phyloP scores from a whole-genome alignment of 2,329 filamentous ascomycete genomes.

The Pseudocercospora cruenta region DNA sequence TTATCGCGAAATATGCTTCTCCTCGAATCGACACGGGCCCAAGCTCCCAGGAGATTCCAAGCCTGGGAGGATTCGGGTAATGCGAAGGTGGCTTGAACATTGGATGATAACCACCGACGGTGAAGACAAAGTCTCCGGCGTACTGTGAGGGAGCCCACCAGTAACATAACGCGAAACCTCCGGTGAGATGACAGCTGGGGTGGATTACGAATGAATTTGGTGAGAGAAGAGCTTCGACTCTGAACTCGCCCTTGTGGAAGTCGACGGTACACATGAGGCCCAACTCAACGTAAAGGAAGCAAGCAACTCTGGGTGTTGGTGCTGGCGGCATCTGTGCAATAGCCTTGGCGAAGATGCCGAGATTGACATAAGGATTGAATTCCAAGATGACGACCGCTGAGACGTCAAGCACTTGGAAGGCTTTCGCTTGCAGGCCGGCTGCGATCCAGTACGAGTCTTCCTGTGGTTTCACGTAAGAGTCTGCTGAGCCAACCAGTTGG shows the following conservation, averaged over 20 bases:
- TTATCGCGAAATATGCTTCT: slow-evolving; percentile 21
- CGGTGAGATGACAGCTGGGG: slow-evolving; percentile 12
- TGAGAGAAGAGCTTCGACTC: slow-evolving; percentile 10
- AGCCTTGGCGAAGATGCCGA: slow-evolving; percentile 17
- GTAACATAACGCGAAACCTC: slow-evolving; percentile 12
- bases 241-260: slow-evolving; percentile 4
- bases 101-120: slow-evolving; percentile 12
- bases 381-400: slow-evolving; percentile 8
- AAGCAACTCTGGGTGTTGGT: background rate
- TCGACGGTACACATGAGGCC: slow-evolving; percentile 9
- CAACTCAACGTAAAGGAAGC: slow-evolving; percentile 12
- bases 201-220: slow-evolving; percentile 15
- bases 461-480: slow-evolving; percentile 6
- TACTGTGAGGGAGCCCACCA: slow-evolving; percentile 1
- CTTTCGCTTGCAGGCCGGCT: slow-evolving; percentile 13
- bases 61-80: slow-evolving; percentile 5
- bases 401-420: slow-evolving; percentile 11
- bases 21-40: slow-evolving; percentile 7
- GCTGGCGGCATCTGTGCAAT: slow-evolving; percentile 13
- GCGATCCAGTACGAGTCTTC: slow-evolving; percentile 16
- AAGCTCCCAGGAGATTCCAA: slow-evolving; percentile 7
- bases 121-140: slow-evolving; percentile 12
- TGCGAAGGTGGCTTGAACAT: slow-evolving; percentile 6
- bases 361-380: slow-evolving; percentile 11
- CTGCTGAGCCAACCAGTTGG: background rate